A percentile compares a stretch with the other conserved stretches of the same genome.
These are phyloP conservation scores for Trametopsis cervina DNA, from an alignment of 768 basidiomycete genomes.

Conservation along the genomic window DNA sequence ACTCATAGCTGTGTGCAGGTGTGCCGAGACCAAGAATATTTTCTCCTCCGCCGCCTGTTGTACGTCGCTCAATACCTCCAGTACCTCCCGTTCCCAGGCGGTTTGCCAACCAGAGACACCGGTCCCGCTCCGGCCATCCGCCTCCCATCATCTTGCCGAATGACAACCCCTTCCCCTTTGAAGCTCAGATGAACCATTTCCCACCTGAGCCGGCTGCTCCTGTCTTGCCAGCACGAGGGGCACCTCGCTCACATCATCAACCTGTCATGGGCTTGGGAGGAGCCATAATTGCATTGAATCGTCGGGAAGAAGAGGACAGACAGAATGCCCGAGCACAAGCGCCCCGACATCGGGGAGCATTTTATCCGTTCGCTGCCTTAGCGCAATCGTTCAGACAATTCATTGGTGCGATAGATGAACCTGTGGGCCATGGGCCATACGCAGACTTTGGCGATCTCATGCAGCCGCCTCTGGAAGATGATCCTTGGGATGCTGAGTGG, in stretches of 20 bases:
- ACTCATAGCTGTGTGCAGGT: no score
- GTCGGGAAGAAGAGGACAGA: conserved; percentile 17
- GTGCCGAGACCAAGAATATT: not conserved
- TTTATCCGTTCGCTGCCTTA: not conserved
- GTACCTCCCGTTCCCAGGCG: conserved; percentile 2
- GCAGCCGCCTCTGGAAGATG: not conserved
- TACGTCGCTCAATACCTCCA: conserved; percentile 15
- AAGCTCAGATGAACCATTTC: conserved; percentile 25
- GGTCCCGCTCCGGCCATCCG: conserved; percentile 49
- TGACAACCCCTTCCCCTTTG: conserved; percentile 46
- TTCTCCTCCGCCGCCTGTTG: conserved; percentile 5
- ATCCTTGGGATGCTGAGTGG: not conserved
- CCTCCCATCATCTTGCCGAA: conserved; percentile 40
- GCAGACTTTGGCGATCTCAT: not conserved
- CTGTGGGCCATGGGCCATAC: not conserved
- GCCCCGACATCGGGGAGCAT: not conserved
- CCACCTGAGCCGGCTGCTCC: conserved; percentile 16
- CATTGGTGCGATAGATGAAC: not conserved
- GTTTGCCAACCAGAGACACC: conserved; percentile 24
- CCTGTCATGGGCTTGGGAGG: conserved; percentile 64
- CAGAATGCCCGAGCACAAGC: not conserved
- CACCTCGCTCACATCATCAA: conserved; percentile 45
- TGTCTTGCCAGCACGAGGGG: conserved; percentile 24
- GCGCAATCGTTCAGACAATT: not conserved
- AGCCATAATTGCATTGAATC: conserved; percentile 42